phyloP scores from a whole-genome alignment of 1,284 basidiomycete species.

The Pascua guehoae region DNA sequence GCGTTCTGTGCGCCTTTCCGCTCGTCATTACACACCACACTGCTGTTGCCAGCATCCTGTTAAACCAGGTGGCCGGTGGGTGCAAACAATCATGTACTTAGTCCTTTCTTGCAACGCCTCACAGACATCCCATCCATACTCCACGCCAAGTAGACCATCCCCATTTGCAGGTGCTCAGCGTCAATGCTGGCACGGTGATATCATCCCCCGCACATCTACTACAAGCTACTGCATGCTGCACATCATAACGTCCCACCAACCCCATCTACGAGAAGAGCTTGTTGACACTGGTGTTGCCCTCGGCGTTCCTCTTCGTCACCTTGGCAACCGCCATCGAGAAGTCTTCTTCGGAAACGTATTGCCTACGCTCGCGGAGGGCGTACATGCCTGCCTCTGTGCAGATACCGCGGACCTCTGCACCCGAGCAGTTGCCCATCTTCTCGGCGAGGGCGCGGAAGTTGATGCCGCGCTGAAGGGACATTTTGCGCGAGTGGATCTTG shows the following conservation, averaged over 20 bases:
- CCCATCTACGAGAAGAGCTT: conserved; percentile 66
- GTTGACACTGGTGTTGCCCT: conserved; percentile 83
- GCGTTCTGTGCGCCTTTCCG: too few species aligned
- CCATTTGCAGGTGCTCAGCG: neutral
- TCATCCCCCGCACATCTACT: too few species aligned
- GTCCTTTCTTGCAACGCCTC: too few species aligned
- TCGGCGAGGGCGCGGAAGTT: conserved; percentile 91
- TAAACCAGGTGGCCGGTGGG: too few species aligned
- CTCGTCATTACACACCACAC: too few species aligned
- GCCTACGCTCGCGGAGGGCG: conserved; percentile 86
- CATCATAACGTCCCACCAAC: too few species aligned
- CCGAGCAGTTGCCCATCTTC: conserved; percentile 99
- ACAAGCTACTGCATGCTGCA: too few species aligned
- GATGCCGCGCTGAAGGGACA: conserved; percentile 97
- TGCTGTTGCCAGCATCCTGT: too few species aligned
- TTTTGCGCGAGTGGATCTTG: conserved; percentile 96
- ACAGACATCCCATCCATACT: neutral
- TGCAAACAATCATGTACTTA: too few species aligned
- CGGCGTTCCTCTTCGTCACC: conserved; percentile 89
- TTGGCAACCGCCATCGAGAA: conserved; percentile 98
- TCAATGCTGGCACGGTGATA: neutral
- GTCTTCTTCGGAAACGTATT: conserved; percentile 97
- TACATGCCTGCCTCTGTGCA: conserved; percentile 99
- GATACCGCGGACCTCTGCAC: conserved; percentile 96
- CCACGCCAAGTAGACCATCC: neutral